Conservation (phyloP, 2,329 filamentous ascomycete genomes). For the Monosporascus ibericus region DNA sequence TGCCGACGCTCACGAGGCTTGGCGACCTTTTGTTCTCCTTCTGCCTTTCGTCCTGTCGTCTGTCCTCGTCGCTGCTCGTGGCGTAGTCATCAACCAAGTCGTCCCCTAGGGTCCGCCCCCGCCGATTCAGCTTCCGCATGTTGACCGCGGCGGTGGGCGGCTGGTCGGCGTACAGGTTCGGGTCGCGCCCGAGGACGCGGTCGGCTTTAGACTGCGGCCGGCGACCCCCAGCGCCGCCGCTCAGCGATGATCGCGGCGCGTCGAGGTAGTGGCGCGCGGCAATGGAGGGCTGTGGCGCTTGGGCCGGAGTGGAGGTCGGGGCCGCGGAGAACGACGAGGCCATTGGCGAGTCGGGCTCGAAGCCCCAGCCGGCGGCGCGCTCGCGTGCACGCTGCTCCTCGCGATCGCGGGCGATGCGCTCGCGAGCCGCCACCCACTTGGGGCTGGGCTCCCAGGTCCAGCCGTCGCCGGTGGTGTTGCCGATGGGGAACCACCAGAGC, state of each 20-base stretch:
- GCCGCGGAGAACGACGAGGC: conserved; percentile 12
- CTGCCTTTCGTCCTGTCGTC: conserved; percentile 29
- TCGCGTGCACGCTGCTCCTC: conserved; percentile 58
- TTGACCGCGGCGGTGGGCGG: conserved; percentile 34
- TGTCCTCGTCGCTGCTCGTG: conserved; percentile 26
- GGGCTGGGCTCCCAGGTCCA: conserved; percentile 89
- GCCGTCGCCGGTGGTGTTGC: conserved; percentile 83
- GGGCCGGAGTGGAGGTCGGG: conserved; percentile 10
- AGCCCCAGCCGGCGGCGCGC: conserved; percentile 61
- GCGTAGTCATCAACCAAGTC: conserved; percentile 29
- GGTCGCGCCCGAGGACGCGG: conserved; percentile 51
- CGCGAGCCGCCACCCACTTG: conserved; percentile 68
- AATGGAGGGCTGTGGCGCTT: conserved; percentile 14
- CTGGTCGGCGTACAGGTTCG: conserved; percentile 47
- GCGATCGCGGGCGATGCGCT: conserved; percentile 52
- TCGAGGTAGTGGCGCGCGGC: conserved; percentile 28
- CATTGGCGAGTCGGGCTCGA: conserved; percentile 21
- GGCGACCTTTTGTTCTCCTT: conserved; percentile 40
- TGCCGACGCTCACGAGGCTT: conserved; percentile 33
- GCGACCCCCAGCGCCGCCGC: conserved; percentile 19
- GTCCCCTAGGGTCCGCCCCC: conserved; percentile 36
- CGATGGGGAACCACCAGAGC: conserved; percentile 75
- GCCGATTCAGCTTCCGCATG: conserved; percentile 41
- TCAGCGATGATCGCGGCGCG: conserved; percentile 11
- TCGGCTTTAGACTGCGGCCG: conserved; percentile 50